Conservation (phyloP, 805 yeast species). For the Wickerhamomyces hampshirensis region DNA sequence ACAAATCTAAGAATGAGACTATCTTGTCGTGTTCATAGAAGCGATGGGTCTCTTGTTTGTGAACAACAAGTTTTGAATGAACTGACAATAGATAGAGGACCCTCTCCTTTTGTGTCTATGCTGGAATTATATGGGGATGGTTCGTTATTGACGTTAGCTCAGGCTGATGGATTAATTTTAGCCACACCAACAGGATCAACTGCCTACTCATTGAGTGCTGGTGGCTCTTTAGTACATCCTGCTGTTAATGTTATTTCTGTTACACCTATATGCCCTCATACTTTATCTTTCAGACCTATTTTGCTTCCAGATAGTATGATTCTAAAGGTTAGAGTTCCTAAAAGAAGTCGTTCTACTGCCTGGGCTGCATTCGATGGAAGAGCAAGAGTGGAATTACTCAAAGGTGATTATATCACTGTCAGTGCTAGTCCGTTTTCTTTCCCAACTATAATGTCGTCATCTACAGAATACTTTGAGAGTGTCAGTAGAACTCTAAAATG, state of each 20-base stretch:
- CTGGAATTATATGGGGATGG: slow-evolving; percentile 88
- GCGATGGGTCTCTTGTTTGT: slow-evolving; percentile 36
- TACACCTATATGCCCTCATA: slow-evolving; percentile 96
- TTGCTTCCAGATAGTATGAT: slow-evolving; percentile 91
- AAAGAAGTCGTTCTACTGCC: slow-evolving; percentile 80
- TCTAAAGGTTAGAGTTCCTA: slow-evolving; percentile 76
- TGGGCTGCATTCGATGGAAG: slow-evolving; percentile 98
- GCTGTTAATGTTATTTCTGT: slow-evolving; percentile 88
- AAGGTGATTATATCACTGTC: slow-evolving; percentile 82
- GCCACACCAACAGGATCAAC: slow-evolving; percentile 97
- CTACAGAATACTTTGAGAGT: slow-evolving; percentile 76
- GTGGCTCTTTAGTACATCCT: slow-evolving; percentile 93
- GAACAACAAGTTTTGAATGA: slow-evolving; percentile 82
- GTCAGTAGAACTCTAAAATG: slow-evolving; percentile 85
- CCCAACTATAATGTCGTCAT: slow-evolving; percentile 80
- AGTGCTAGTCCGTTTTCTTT: slow-evolving; percentile 88
- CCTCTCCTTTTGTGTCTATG: slow-evolving; percentile 87
- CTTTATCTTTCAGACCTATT: slow-evolving; percentile 88
- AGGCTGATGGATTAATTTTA: slow-evolving; percentile 88
- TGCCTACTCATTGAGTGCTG: slow-evolving; percentile 92
- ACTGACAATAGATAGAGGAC: slow-evolving; percentile 88
- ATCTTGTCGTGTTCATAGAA: slow-evolving; percentile 65
- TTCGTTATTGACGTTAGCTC: slow-evolving; percentile 78
- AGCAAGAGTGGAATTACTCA: slow-evolving; percentile 69
- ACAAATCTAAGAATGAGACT: slow-evolving; percentile 84